phyloP scores from a whole-genome alignment of 2,329 filamentous ascomycete genomes.

The Aspergillus proliferans region DNA sequence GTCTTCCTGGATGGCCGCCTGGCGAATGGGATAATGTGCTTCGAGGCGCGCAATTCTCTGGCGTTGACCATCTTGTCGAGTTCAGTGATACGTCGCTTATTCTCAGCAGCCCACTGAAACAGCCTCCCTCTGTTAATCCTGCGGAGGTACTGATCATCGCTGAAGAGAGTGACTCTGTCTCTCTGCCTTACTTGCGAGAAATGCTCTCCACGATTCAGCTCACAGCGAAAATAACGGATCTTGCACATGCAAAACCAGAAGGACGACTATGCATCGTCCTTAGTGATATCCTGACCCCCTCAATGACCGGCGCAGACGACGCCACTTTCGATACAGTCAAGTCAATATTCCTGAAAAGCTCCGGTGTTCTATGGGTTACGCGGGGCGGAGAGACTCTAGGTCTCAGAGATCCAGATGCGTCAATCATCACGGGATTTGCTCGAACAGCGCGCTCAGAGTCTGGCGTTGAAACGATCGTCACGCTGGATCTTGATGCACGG shows the following conservation, averaged over 20 bases:
- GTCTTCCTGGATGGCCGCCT: slow-evolving; percentile 5
- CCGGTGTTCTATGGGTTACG: slow-evolving; percentile 19
- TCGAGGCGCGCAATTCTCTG: not conserved
- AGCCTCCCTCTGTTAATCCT: not conserved
- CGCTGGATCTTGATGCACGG: slow-evolving; percentile 16
- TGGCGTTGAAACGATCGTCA: slow-evolving; percentile 16
- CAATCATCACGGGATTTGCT: slow-evolving; percentile 17
- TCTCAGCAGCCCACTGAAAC: not conserved
- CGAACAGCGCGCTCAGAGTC: slow-evolving; percentile 23
- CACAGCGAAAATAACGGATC: slow-evolving; percentile 3
- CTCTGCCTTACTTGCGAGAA: not conserved
- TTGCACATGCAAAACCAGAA: slow-evolving; percentile 5
- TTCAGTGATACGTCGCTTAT: not conserved
- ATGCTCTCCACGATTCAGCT: not conserved
- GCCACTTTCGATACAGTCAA: slow-evolving; percentile 10
- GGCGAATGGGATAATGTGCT: slow-evolving; percentile 1
- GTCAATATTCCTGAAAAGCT: slow-evolving; percentile 11
- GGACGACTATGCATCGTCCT: slow-evolving; percentile 16
- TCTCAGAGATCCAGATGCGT: slow-evolving; percentile 9
- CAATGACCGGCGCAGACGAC: slow-evolving; percentile 3
- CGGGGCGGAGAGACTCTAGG: slow-evolving; percentile 9
- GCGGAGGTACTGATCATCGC: slow-evolving; percentile 9
- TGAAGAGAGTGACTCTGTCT: slow-evolving; percentile 1
- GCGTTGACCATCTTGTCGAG: not conserved
- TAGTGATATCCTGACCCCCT: slow-evolving; percentile 2